Base-by-base conservation (phyloP, 495 filamentous ascomycete genomes). In the Articulospora tetracladia region DNA sequence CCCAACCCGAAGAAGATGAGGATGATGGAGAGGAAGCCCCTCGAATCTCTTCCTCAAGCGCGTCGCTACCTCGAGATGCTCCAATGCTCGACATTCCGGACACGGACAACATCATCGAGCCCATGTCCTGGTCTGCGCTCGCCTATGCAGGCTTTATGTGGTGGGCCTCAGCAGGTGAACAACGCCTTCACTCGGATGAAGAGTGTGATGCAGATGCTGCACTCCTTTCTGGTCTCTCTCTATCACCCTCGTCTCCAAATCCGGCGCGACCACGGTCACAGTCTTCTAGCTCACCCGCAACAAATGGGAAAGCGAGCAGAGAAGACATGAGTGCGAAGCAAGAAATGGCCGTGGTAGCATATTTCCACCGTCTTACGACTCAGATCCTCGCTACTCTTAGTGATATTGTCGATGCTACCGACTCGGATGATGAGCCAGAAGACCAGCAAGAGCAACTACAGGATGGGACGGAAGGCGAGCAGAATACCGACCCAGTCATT, bases 161-260 rank as follows among this genome's bases (percentile, higher is more conserved):
- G 93, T 98, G 94, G 94, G 94, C 94, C 0, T 93, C 91, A 1
- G 94, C 94, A 0, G 94, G 94, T 50, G 94, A 98, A 72, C 85
- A 89, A 70, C 80, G 86, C 1, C 80, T 83, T 23, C 70, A 76
- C 32, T 73, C 75, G 17, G 73, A 80, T 39, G 70, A 77, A 22
- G 78, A 83, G 39, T 76, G 78, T 60, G 68, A 72, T 49, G 70
- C 71, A n/a, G 82, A 76, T 69, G 73, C 66, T 50, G 68, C 67
- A 8, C 75, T 83, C 13, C 72, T 82, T 25, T 78, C 68, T 47
- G 82, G 76, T 57, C 63, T 74, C 30, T 69, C 59, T 57, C 71
- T 50, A 36, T 66, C 34, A 58, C 74, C 59, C 61, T 56, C 61
- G 17, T 58, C 64, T 11, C 57, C 64, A 41, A 69, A 69, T 60